phyloP scores from a whole-genome alignment of 2,329 filamentous ascomycete genomes.

The Talaromyces sp. region DNA sequence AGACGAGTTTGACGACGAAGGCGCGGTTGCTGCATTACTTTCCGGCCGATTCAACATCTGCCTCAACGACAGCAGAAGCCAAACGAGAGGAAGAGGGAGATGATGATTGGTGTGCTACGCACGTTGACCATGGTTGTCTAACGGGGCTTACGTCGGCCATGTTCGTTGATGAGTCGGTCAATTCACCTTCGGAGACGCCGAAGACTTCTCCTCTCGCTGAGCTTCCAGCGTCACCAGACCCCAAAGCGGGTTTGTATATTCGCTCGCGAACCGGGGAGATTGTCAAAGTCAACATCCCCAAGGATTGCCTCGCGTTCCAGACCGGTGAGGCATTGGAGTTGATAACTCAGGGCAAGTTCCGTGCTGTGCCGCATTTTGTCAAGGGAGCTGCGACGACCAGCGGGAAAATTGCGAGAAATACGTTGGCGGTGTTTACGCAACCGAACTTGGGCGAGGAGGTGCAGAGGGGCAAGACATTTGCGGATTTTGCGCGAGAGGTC shows the following conservation, averaged over 20 bases:
- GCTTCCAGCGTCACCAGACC: slow-evolving; percentile 72
- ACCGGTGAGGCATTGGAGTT: slow-evolving; percentile 87
- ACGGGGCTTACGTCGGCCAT: slow-evolving; percentile 93
- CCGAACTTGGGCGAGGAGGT: slow-evolving; percentile 77
- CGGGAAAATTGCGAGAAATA: slow-evolving; percentile 69
- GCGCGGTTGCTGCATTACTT: slow-evolving; percentile 92
- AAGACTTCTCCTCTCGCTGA: slow-evolving; percentile 57
- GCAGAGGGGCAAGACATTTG: slow-evolving; percentile 68
- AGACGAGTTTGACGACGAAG: slow-evolving; percentile 81
- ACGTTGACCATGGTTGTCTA: slow-evolving; percentile 83
- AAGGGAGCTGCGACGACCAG: slow-evolving; percentile 63
- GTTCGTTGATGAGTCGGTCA: slow-evolving; percentile 74
- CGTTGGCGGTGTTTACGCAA: slow-evolving; percentile 93
- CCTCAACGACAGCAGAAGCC: not conserved
- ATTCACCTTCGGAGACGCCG: not conserved
- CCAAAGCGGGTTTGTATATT: slow-evolving; percentile 87
- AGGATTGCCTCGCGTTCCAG: slow-evolving; percentile 91
- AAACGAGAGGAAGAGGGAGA: slow-evolving; percentile 49
- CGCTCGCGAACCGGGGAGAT: slow-evolving; percentile 75
- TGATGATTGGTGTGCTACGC: slow-evolving; percentile 85
- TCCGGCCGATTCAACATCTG: slow-evolving; percentile 43
- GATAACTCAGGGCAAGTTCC: slow-evolving; percentile 87
- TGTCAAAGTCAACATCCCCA: slow-evolving; percentile 88
- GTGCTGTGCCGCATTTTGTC: slow-evolving; percentile 94
- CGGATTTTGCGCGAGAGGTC: slow-evolving; percentile 72